Percentiles rank a stretch among this genome's conserved stretches.
phyloP scores from a whole-genome alignment of 345 rosid species.

The Acer negundo region DNA sequence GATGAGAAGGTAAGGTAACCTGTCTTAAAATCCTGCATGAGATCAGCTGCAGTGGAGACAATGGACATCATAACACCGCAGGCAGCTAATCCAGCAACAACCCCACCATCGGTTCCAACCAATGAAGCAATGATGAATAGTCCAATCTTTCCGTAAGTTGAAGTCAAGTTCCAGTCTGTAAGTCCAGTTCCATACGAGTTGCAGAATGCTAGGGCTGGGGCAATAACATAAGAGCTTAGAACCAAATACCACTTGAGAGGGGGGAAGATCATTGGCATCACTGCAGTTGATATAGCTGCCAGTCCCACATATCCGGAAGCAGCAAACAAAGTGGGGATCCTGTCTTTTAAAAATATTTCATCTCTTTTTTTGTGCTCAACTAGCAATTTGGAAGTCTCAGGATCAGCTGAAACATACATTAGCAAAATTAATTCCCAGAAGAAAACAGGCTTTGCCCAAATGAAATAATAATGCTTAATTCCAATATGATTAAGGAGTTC shows the following conservation, averaged over 20 bases:
- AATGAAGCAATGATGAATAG: constrained; percentile 82
- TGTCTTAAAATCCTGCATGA: constrained; percentile 96
- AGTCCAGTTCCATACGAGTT: constrained; percentile 89
- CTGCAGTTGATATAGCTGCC: constrained; percentile 82
- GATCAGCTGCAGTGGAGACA: constrained; percentile 93
- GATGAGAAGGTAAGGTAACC: constrained; percentile 87
- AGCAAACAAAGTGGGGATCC: constrained; percentile 74
- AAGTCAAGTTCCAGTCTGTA: constrained; percentile 78
- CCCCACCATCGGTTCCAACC: constrained; percentile 83
- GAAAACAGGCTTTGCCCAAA: constrained; percentile 8
- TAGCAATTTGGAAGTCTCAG: constrained; percentile 49
- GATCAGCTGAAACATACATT: constrained; percentile 35
- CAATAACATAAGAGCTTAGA: constrained; percentile 72
- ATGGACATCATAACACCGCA: constrained; percentile 93
- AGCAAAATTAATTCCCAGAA: constrained; percentile 11
- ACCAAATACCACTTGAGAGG: constrained; percentile 90
- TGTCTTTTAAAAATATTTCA: constrained; percentile 72
- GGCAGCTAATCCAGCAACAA: constrained; percentile 86
- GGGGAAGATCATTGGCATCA: constrained; percentile 73
- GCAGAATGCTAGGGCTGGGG: constrained; percentile 94
- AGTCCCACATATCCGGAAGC: constrained; percentile 85
- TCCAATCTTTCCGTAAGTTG: constrained; percentile 92
- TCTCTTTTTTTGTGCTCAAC: constrained; percentile 66
- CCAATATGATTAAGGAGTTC: not conserved
- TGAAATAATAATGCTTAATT: not conserved